Evolutionary conservation across 768 basidiomycete genomes (phyloP).

Genomic region (Leucosporidium creatinivorum): DNA sequence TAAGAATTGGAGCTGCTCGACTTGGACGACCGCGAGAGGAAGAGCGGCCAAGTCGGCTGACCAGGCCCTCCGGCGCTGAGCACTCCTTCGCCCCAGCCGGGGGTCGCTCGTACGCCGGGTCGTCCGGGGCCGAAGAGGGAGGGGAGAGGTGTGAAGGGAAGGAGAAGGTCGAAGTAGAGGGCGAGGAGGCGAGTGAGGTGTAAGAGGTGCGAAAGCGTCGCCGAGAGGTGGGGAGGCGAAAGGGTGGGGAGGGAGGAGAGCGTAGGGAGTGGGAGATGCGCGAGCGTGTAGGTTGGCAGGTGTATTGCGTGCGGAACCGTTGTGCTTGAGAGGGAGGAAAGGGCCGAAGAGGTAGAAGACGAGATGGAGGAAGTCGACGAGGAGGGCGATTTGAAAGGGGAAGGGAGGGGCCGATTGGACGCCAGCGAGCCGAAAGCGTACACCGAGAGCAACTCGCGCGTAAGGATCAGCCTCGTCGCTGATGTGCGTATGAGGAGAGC

Average conservation of each 20-base stretch:
- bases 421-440: constrained; percentile 9
- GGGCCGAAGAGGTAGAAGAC: neutral
- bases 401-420: constrained; percentile 12
- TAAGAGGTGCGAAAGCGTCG: constrained; percentile 10
- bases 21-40: no score
- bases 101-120: constrained; percentile 9
- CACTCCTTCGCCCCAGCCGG: neutral
- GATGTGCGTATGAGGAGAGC: neutral
- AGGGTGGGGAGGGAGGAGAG: constrained; percentile 9
- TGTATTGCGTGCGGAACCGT: neutral
- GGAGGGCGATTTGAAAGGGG: constrained; percentile 1
- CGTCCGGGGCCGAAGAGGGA: constrained; percentile 9
- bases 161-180: constrained; percentile 9
- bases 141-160: constrained; percentile 16
- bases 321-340: neutral
- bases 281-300: constrained; percentile 5
- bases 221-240: neutral
- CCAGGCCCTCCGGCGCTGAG: no score
- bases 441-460: constrained; percentile 16
- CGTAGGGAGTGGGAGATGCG: constrained; percentile 8
- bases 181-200: constrained; percentile 21
- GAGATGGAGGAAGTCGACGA: neutral
- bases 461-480: constrained; percentile 6
- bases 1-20: neutral
- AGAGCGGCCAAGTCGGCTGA: no score